A percentile compares a stretch with the other conserved stretches of the same genome.
Conservation (phyloP, 352 stramenopile genomes). For the Chrysophaeum taylorii region DNA sequence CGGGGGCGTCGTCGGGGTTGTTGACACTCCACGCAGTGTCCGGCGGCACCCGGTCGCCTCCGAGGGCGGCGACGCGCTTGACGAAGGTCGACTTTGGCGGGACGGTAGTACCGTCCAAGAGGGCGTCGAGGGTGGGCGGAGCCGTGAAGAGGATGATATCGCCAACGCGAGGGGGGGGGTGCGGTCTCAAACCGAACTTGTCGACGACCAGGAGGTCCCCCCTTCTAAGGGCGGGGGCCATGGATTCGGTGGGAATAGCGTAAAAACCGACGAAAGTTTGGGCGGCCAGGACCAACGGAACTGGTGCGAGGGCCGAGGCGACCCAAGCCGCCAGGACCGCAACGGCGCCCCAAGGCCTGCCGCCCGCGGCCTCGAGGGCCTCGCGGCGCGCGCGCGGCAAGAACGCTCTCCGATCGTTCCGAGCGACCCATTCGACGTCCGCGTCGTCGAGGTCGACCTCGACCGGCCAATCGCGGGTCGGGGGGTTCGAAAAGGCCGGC, state of each 20-base stretch:
- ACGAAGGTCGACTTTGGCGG: slow-evolving; percentile 29
- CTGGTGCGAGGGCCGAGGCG: slow-evolving; percentile 26
- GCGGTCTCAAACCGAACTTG: slow-evolving; percentile 30
- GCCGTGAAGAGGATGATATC: slow-evolving; percentile 37
- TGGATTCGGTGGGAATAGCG: slow-evolving; percentile 32
- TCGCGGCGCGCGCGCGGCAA: slow-evolving; percentile 24
- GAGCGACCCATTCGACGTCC: slow-evolving; percentile 21
- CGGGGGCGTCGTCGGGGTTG: too few species aligned
- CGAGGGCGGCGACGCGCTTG: slow-evolving; percentile 31
- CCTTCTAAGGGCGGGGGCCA: slow-evolving; percentile 36
- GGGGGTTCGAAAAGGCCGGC: too few species aligned
- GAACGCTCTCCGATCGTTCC: slow-evolving; percentile 33
- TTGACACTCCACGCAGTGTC: too few species aligned
- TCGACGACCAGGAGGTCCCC: slow-evolving; percentile 37
- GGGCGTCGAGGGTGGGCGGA: slow-evolving; percentile 27
- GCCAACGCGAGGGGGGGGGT: slow-evolving; percentile 19
- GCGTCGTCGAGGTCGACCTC: slow-evolving; percentile 4
- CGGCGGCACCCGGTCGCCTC: slow-evolving; percentile 26
- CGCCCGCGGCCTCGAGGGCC: slow-evolving; percentile 23
- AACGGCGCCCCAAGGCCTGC: slow-evolving; percentile 26
- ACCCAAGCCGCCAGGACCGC: slow-evolving; percentile 30
- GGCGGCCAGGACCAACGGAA: slow-evolving; percentile 25
- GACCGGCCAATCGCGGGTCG: slow-evolving; percentile 21
- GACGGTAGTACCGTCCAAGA: slow-evolving; percentile 6
- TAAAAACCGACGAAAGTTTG: slow-evolving; percentile 30